Conservation (phyloP, 495 filamentous ascomycete species). For the Penicillium cataractarum region DNA sequence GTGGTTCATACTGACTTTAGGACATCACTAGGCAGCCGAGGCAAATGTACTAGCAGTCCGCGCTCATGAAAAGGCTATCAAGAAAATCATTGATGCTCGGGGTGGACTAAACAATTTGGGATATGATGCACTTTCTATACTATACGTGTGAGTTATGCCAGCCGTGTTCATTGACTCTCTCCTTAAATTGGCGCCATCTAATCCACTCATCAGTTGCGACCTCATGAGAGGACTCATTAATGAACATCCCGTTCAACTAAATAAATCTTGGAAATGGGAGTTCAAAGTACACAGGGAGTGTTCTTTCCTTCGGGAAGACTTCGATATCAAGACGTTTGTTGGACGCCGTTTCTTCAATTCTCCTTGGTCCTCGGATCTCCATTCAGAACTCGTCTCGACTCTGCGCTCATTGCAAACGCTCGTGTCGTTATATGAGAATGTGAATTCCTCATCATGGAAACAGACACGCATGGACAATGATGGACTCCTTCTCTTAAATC, state of each 20-base stretch:
- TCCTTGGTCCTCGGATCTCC: constrained; percentile 14
- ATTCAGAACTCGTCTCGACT: constrained; percentile 13
- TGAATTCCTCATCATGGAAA: constrained; percentile 1
- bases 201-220: not conserved
- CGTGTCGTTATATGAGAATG: constrained; percentile 16
- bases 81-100: not conserved
- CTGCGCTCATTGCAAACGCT: constrained; percentile 15
- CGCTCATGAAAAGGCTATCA: constrained; percentile 1
- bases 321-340: not conserved
- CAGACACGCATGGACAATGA: constrained; percentile 22
- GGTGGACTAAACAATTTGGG: constrained; percentile 6
- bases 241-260: not conserved
- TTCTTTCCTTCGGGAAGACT: not conserved
- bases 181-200: not conserved
- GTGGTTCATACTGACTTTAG: not conserved
- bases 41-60: not conserved
- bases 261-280: constrained; percentile 7
- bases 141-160: not conserved
- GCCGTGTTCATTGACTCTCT: not conserved
- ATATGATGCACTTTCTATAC: not conserved
- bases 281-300: constrained; percentile 7
- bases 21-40: not conserved
- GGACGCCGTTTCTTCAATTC: constrained; percentile 17
- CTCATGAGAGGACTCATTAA: constrained; percentile 5
- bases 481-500: constrained; percentile 17